Evolutionary conservation across 768 basidiomycete genomes (phyloP), one percentile per base, ranked within the genome.

Genomic region (Fomitopsis pulvina): DNA sequence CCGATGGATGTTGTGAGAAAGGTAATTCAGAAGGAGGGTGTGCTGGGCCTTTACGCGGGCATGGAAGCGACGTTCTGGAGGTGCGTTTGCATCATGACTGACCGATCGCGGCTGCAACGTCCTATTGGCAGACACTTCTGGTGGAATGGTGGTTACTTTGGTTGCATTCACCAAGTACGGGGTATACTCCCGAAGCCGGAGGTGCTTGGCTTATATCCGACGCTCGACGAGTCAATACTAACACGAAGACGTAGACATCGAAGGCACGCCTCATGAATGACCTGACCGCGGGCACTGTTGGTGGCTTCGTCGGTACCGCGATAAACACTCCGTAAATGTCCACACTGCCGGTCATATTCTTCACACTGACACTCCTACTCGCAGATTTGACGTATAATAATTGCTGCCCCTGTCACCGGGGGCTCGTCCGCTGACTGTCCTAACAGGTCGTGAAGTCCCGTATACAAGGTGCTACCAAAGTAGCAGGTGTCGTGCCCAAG

Each of bases 11-110:
- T 95, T 14, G 78, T 99, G 16, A 83, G 77, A 56, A 82, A 90
- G 57, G 74, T 92, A 25, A 65, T 96, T 42, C 75, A 66, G 58
- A 85, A 83, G 52, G 83, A 91, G 28, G 95, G 95, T 25, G 44
- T 87, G 3, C 68, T 97, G 0, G 94, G 61, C 18, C 68, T 97
- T 22, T 97, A 97, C 62, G 81, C 81, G 21, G 94, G 96, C 29
- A 94, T 98, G 87, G 96, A 98, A 64, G 80, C 92, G 11, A 98
- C 95, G 2, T 95, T 97, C 71, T 97, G 95, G 95, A 80, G 94
- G 90, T 89, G 48, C 29, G 70, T 45, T 18, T 34, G 26, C 20
- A 27, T n/a, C 46, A 39, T n/a, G 41, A 37, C 7, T 18, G 5
- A 16, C 34, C 18, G 34, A 45, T 5, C 5, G 34, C 14, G 18